Evolutionary conservation across 805 yeast species (phyloP).

Genomic region (Metschnikowia continentalis): DNA sequence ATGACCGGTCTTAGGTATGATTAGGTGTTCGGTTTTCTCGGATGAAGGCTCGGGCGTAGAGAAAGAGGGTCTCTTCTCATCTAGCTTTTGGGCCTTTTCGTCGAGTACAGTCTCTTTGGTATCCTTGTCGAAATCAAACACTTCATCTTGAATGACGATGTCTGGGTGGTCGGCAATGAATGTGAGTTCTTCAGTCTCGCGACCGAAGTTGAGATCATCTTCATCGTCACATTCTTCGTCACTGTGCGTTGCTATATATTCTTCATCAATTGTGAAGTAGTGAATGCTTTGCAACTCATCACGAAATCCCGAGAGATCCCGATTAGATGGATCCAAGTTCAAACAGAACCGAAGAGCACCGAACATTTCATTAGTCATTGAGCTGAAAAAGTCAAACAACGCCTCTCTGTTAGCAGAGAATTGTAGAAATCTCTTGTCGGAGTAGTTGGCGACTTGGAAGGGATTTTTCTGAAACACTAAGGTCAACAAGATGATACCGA

Average conservation of each 20-base stretch:
- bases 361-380: slow-evolving; percentile 83
- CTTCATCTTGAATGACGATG: slow-evolving; percentile 11
- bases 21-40: background rate
- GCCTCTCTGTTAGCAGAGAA: slow-evolving; percentile 87
- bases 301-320: slow-evolving; percentile 61
- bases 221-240: slow-evolving; percentile 46
- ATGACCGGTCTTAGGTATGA: background rate
- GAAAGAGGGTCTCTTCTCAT: background rate
- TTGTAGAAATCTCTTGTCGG: slow-evolving; percentile 79
- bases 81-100: background rate
- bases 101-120: background rate
- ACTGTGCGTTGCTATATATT: slow-evolving; percentile 33
- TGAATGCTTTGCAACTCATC: slow-evolving; percentile 56
- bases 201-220: slow-evolving; percentile 22
- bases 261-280: slow-evolving; percentile 79
- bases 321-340: slow-evolving; percentile 82
- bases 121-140: slow-evolving; percentile 8
- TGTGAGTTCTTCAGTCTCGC: slow-evolving; percentile 18
- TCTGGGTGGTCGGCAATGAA: slow-evolving; percentile 3
- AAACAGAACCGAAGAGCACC: slow-evolving; percentile 74
- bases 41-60: background rate
- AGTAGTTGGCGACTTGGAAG: slow-evolving; percentile 71
- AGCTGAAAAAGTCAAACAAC: slow-evolving; percentile 83
- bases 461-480: slow-evolving; percentile 88
- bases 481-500: slow-evolving; percentile 79